Evolutionary conservation across 768 basidiomycete genomes (phyloP), one percentile per base, ranked within the genome.

Genomic region (Dacryopinax spathularia): DNA sequence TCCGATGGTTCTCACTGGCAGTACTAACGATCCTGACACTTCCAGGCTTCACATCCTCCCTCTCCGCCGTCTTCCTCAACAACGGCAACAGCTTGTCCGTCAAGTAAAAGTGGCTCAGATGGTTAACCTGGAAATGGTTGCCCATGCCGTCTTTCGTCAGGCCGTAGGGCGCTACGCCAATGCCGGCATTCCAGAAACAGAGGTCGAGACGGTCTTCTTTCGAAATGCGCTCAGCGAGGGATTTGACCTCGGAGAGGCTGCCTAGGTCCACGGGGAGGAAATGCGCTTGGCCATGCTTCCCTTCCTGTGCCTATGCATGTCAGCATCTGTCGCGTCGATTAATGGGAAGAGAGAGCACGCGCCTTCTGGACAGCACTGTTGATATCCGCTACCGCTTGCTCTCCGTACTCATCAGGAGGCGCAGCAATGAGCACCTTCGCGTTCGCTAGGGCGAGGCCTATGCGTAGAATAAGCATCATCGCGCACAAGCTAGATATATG

Each of bases 61-160:
- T 33, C 43, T 63, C 7, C 64, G 1, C 65, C 7, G 73, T 74
- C 63, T 71, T 66, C 41, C 68, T 69, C 61, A 74, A 25, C 33
- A 70, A 34, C 16, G 70, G 71, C 5, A 71, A 61, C 12, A 74
- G 65, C 15, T 64, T 62, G 60, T 72, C 69, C 31, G 66, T 62
- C 22, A 74, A 64, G 33, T 69, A 41, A 34, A 74, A 61, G 33
- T 68, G 67, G 12, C 70, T 59, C n/a, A 74, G 66, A 61, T 73
- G 68, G 66, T 74, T 74, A 37, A 74, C 65, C 0, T 62, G 69
- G 63, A 70, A 73, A 64, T 74, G 73, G 64, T 72, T 72, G 1
- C 67, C 69, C 12, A 74, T 36, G 12, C 70, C 70, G 41, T 70
- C 69, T 27, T 71, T 68, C 13, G 73, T 73, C 36, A 70, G 41